Percentiles rank a stretch among this genome's conserved stretches.
phyloP scores from a whole-genome alignment of 768 basidiomycete genomes.

The Daedaleopsis nitida region DNA sequence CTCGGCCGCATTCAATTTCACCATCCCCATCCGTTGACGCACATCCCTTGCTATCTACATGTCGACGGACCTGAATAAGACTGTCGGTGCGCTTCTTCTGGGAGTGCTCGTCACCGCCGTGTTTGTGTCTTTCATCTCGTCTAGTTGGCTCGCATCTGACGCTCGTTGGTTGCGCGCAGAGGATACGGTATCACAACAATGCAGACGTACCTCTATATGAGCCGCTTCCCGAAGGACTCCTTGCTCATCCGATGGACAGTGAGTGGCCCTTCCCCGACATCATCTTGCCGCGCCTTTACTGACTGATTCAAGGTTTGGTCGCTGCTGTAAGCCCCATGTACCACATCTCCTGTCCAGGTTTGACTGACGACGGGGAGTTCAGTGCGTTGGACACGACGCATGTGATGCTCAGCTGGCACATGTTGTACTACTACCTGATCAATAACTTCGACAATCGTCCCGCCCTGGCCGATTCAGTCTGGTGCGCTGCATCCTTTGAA shows the following conservation, averaged over 20 bases:
- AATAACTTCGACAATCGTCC: constrained; percentile 13
- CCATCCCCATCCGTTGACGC: too few species aligned
- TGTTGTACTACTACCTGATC: constrained; percentile 21
- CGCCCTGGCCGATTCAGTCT: constrained; percentile 12
- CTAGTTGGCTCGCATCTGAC: neutral
- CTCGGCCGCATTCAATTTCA: too few species aligned
- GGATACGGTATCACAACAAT: constrained; percentile 16
- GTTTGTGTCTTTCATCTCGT: neutral
- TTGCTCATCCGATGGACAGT: constrained; percentile 12
- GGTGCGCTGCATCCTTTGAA: neutral
- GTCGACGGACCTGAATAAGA: constrained; percentile 1
- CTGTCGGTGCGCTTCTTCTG: constrained; percentile 16
- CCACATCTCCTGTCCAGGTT: neutral
- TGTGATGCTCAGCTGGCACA: constrained; percentile 15
- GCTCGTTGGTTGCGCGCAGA: neutral
- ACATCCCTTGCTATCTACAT: too few species aligned
- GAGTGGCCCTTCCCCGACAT: neutral
- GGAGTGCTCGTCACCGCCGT: constrained; percentile 14
- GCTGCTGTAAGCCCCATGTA: constrained; percentile 1
- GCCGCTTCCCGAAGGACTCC: constrained; percentile 12
- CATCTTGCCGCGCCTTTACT: neutral
- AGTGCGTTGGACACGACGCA: constrained; percentile 12
- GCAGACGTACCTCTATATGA: constrained; percentile 15
- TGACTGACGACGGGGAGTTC: too few species aligned
- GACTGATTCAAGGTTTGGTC: constrained; percentile 3